Percentiles rank a stretch among this genome's conserved stretches.
Conservation (phyloP, 2,329 filamentous ascomycete species). For the Microdochium trichocladiopsis region DNA sequence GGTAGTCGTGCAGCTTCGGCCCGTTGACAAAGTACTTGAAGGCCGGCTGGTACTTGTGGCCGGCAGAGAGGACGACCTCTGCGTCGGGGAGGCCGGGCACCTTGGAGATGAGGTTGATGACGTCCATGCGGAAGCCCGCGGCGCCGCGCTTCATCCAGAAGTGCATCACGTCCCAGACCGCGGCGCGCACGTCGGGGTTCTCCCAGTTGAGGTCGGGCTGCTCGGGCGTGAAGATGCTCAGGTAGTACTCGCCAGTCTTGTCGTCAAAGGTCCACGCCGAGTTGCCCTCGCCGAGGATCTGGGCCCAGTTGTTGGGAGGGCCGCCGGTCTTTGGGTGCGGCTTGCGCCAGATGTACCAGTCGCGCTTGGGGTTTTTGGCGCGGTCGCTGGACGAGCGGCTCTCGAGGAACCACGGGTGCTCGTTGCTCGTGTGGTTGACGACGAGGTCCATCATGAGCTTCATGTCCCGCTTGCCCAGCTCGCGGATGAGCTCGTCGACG, state of each 20-base stretch:
- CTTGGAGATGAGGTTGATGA: conserved; percentile 68
- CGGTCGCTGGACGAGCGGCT: conserved; percentile 41
- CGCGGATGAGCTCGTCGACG: conserved; percentile 53
- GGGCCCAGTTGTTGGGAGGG: conserved; percentile 70
- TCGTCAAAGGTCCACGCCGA: conserved; percentile 67
- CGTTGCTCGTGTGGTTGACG: conserved; percentile 68
- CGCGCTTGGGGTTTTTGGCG: conserved; percentile 54
- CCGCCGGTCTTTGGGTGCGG: conserved; percentile 51
- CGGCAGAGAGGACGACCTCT: conserved; percentile 38
- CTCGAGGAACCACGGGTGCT: conserved; percentile 66
- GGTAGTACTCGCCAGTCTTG: conserved; percentile 66
- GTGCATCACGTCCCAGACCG: conserved; percentile 66
- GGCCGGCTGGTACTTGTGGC: conserved; percentile 42
- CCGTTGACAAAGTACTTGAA: conserved; percentile 58
- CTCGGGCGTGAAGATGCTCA: conserved; percentile 66
- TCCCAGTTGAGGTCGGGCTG: conserved; percentile 89
- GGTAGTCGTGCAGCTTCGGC: conserved; percentile 60
- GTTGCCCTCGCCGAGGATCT: conserved; percentile 51
- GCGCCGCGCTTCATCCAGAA: conserved; percentile 75
- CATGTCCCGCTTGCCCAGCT: conserved; percentile 57
- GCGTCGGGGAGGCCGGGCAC: conserved; percentile 50
- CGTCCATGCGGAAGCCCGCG: conserved; percentile 68
- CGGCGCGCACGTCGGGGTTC: conserved; percentile 56
- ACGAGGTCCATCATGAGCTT: conserved; percentile 69
- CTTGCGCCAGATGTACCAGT: conserved; percentile 59